A percentile compares a stretch with the other conserved stretches of the same genome.
phyloP scores from a whole-genome alignment of 345 rosid genomes.

The Eucalyptus pauciflora region DNA sequence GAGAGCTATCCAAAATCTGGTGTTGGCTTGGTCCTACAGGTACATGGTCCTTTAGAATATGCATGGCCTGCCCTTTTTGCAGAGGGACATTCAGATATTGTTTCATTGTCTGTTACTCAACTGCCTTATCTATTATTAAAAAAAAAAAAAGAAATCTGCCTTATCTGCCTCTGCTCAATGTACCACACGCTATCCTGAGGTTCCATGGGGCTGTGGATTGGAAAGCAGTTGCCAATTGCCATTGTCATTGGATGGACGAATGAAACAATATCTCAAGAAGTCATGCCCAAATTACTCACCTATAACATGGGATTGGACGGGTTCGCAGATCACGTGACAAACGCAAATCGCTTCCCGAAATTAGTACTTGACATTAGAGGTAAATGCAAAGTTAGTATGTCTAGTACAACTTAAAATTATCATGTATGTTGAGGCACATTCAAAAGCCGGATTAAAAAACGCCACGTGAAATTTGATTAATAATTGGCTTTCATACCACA shows the following conservation, averaged over 20 bases:
- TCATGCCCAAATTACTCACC: not conserved
- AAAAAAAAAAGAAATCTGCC: not conserved
- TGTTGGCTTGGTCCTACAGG: not conserved
- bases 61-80: not conserved
- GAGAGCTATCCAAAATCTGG: not conserved
- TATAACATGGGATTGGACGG: not conserved
- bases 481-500: not conserved
- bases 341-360: not conserved
- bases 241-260: not conserved
- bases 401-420: not conserved
- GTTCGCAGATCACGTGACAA: not conserved
- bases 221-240: not conserved
- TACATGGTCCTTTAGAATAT: not conserved
- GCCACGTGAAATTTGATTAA: not conserved
- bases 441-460: not conserved
- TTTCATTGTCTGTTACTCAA: not conserved
- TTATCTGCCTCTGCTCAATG: not conserved
- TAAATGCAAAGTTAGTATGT: not conserved
- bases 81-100: not conserved
- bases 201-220: not conserved
- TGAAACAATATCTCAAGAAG: rapidly evolving
- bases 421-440: rapidly evolving
- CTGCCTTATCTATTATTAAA: not conserved
- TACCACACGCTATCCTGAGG: not conserved
- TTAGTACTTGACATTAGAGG: not conserved